Base-by-base conservation (phyloP, 2,329 filamentous ascomycete species). In the Talaromyces amestolkiae region DNA sequence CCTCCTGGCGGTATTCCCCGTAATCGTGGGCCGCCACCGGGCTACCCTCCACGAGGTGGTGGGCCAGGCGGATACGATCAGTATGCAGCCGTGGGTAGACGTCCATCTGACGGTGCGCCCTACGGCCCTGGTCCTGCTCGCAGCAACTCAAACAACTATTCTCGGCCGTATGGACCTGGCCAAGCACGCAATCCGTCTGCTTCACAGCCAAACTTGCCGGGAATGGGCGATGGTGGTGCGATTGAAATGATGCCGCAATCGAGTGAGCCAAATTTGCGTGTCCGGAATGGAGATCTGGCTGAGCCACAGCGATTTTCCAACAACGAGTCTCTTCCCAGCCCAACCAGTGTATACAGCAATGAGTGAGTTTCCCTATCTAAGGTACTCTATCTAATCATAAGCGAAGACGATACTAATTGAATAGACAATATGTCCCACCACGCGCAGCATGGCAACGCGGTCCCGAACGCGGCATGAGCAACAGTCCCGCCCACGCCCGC, bases 201-300 rank as follows among this genome's bases (percentile, higher is more conserved):
- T 8, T 74, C 74, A 13, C 75, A 77, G 27, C 64, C 64, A 9
- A 63, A 66, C 33, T 39, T 65, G 27, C 27, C 27, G 7, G 71
- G 71, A 15, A 74, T 73, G 24, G 45, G 33, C 43, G 72, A 77
- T 15, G 80, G 88, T 13, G 88, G 88, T 72, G 87, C 90, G 2
- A 85, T 93, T 62, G 92, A 95, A 75, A 93, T 96, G 91, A 89
- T 93, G 74, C 88, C 89, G 39, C 82, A 83, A n/a, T 82, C 82
- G n/a, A 83, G 84, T 45, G 84, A 82, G 63, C 83, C 84, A 78
- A 77, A 33, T 64, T 68, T 51, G n/a, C 65, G 65, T 22, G 59
- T 37, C n/a, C 59, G 64, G 8, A 66, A 66, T 19, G 61, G 24
- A 27, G 33, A 60, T n/a, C 9, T 45, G 15, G 45, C 53, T 3